Evolutionary conservation across 176 grass and related monocot genomes (phyloP), one percentile per base, ranked within the genome.

Genomic region (Carex scoparia): DNA sequence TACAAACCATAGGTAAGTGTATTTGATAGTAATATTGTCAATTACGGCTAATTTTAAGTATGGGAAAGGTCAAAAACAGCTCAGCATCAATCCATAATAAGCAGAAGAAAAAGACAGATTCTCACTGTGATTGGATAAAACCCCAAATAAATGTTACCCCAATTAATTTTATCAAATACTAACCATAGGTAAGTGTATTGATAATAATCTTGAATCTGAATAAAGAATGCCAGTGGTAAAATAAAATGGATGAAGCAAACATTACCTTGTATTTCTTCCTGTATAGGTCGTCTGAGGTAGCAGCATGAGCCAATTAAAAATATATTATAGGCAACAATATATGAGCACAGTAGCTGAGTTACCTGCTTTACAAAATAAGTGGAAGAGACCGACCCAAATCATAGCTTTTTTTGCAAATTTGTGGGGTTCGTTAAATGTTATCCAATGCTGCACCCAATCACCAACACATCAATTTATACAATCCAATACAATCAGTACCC

Each of bases 341-440:
- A 98, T 16, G 95, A 23, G 93, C 58, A 94, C 95, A 7, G 91
- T 90, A 10, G 89, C 91, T 1, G 93, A 98, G 79, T 94, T 93
- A 23, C 23, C 23, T 23, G 23, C 23, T 23, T 23, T 23, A 23
- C 23, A 23, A 23, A 23, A 23, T 23, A 23, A 23, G 23, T 23
- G 23, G 23, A 23, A 23, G 23, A 23, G 23, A 23, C 23, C 23
- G 23, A 23, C 95, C 95, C 0, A 94, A 86, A 46, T 95, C 95
- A 32, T 95, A 98, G 18, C 95, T 93, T 85, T 98, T 93, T 32
- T 40, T 1, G 95, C 89, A 16, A 95, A 88, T 10, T 91, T 98
- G 88, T 98, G 95, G 3, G 93, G 95, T 88, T 98, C 95, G 49
- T 98, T 98, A 27, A 98, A 82, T 15, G 93, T 95, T 56, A 98